Evolutionary conservation across 108 stramenopile genomes (phyloP), one percentile per base, ranked within the genome.

Genomic region (Cyclotella cryptica): DNA sequence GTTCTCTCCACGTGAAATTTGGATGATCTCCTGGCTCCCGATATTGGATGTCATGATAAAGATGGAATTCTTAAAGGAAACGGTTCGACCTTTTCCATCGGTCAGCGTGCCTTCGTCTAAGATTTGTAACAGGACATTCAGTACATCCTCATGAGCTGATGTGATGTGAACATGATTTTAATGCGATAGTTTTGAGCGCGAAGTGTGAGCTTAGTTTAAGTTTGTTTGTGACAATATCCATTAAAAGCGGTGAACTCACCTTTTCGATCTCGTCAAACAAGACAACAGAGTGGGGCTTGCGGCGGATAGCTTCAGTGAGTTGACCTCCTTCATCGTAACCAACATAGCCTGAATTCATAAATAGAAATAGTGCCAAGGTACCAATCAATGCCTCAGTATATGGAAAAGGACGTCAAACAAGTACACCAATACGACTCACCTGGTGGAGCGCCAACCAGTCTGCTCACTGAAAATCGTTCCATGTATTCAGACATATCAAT

Each of bases 251-350:
- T 58, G 22, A 26, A 58, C 55, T 58, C 19, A 58, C 55, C 55
- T 86, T 98, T 69, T 97, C 84, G 47, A 92, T 42, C 57, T 92
- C 91, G 66, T 92, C 91, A 67, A 92, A 89, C 55, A 92, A 77
- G 52, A 92, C 83, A 46, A 92, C 91, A 12, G 89, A 89, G 59
- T 92, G 89, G 26, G 91, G 91, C 55, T 57, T 71, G 39, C 95
- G 90, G 27, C 96, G 79, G 19, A 98, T 93, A 18, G 97, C 97
- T 72, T 98, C 96, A 19, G 98, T 98, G 12, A 98, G 85, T 80
- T 97, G 97, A 39, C 98, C 98, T 35, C 98, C 98, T 72, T 97
- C 93, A 51, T 98, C 98, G 80, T 97, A 96, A 26, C 98, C 98
- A 54, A 93, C 89, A 55, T 93, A 93, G 21, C 55, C 55, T 58